Base-by-base conservation (phyloP, 1,139 yeast genomes). In the Protomyces pachydermus region DNA sequence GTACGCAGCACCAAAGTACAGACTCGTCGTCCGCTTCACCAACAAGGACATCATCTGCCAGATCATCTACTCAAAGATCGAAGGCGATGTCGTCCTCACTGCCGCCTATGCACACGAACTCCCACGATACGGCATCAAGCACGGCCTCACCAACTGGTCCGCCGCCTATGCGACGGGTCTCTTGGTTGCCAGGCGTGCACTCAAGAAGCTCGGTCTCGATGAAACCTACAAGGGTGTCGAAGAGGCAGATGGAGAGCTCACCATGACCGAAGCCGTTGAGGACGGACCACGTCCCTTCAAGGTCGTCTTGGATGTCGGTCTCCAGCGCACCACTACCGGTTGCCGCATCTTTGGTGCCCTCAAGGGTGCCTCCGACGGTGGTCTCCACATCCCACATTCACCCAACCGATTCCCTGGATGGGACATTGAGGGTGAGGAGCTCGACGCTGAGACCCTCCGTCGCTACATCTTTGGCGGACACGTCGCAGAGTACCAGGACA, bases 341-440 rank as follows among this genome's bases (percentile, higher is more conserved):
- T 97, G 98, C 79, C 90, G 96, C 83, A 85, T 93, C 80, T 93
- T 93, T 77, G 99, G 98, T 88, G 97, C 91, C 78, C 85, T 95
- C 79, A 93, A 93, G 88, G 99, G 99, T 88, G 98, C 98, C 78
- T 91, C 98, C 71, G 99, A 93, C 80, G 99, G 98, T 88, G 99
- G 99, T 77, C 85, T 93, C 77, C 90, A 88, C 91, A 85, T 93
- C 79, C 99, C 99, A 74, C 99, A 93, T 91, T 90, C 96, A 75
- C 88, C 96, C 78, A 91, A 91, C 87, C 91, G 98, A 88, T 93
- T 91, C 97, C 99, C 99, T 82, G 99, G 98, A 84, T 93, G 93
- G 95, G 99, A 93, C 82, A 88, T 91, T 77, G 99, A 93, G 84
- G 79, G 88, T 75, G 97, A 91, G 84, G 98, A 93, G 83, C 87